These are phyloP conservation scores for Colletotrichum spinosum DNA, from an alignment of 2,329 filamentous ascomycete species.

Conservation along the genomic window DNA sequence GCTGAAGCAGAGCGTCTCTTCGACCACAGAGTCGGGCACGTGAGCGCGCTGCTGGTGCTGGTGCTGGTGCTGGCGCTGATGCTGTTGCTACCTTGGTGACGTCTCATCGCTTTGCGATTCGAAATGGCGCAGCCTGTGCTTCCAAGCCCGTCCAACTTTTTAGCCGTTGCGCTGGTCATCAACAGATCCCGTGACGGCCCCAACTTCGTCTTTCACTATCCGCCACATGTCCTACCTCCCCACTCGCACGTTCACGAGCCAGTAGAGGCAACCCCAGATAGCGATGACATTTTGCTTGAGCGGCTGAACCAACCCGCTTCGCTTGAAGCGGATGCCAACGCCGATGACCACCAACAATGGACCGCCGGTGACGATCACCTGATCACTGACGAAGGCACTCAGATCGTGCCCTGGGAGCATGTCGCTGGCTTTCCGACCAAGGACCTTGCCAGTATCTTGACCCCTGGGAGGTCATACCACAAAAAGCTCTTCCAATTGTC, in stretches of 20 bases:
- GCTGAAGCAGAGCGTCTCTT: too few species aligned
- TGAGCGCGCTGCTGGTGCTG: too few species aligned
- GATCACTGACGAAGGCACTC: slow-evolving; percentile 66
- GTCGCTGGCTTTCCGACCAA: slow-evolving; percentile 80
- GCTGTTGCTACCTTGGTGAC: background rate
- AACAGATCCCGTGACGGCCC: slow-evolving; percentile 82
- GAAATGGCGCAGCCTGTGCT: slow-evolving; percentile 61
- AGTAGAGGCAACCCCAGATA: slow-evolving; percentile 50
- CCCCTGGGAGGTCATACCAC: slow-evolving; percentile 80
- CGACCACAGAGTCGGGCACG: too few species aligned
- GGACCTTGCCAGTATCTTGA: slow-evolving; percentile 83
- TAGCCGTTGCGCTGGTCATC: slow-evolving; percentile 81
- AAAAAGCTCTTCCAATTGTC: slow-evolving; percentile 86
- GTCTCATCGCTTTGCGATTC: slow-evolving; percentile 13
- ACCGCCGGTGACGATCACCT: slow-evolving; percentile 64
- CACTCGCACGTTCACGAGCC: slow-evolving; percentile 50
- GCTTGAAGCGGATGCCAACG: slow-evolving; percentile 44
- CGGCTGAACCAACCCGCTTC: slow-evolving; percentile 55
- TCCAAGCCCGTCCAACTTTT: slow-evolving; percentile 66
- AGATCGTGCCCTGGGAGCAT: slow-evolving; percentile 76
- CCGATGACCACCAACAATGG: slow-evolving; percentile 56
- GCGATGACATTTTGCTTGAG: slow-evolving; percentile 65
- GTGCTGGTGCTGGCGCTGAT: too few species aligned
- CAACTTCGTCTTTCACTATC: slow-evolving; percentile 88
- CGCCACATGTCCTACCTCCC: slow-evolving; percentile 65